Evolutionary conservation across 2,329 filamentous ascomycete species (phyloP).

Genomic region (Gyromitra esculenta): DNA sequence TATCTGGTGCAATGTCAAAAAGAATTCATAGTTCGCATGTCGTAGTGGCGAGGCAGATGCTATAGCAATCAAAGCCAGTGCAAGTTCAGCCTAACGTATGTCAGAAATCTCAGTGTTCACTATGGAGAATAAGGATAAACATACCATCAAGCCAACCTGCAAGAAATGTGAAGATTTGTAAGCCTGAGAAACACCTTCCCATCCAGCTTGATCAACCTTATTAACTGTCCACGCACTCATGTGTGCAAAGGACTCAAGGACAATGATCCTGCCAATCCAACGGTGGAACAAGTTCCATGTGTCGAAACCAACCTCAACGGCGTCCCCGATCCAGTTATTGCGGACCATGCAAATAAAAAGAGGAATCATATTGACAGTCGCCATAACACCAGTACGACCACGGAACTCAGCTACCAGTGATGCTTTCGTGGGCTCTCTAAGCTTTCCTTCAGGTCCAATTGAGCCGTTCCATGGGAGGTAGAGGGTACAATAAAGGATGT

Average conservation of each 20-base stretch:
- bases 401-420: slow-evolving; percentile 82
- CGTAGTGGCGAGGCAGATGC: slow-evolving; percentile 80
- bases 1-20: slow-evolving; percentile 84
- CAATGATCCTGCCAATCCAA: slow-evolving; percentile 80
- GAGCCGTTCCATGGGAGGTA: slow-evolving; percentile 68
- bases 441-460: slow-evolving; percentile 50
- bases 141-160: slow-evolving; percentile 63
- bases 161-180: slow-evolving; percentile 72
- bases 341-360: slow-evolving; percentile 87
- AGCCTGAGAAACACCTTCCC: slow-evolving; percentile 67
- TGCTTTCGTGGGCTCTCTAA: slow-evolving; percentile 64
- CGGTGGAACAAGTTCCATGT: slow-evolving; percentile 92
- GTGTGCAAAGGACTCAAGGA: slow-evolving; percentile 75
- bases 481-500: slow-evolving; percentile 70
- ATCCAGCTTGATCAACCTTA: slow-evolving; percentile 72
- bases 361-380: slow-evolving; percentile 90
- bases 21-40: slow-evolving; percentile 97
- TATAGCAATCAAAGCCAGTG: slow-evolving; percentile 73
- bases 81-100: slow-evolving; percentile 60
- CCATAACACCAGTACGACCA: slow-evolving; percentile 83
- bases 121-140: slow-evolving; percentile 48
- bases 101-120: slow-evolving; percentile 34
- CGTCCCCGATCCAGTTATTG: slow-evolving; percentile 87
- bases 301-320: slow-evolving; percentile 90
- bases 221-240: slow-evolving; percentile 78